Evolutionary conservation across 2,329 filamentous ascomycete genomes (phyloP), one percentile per base, ranked within the genome.

Genomic region (Camillea tinctor): DNA sequence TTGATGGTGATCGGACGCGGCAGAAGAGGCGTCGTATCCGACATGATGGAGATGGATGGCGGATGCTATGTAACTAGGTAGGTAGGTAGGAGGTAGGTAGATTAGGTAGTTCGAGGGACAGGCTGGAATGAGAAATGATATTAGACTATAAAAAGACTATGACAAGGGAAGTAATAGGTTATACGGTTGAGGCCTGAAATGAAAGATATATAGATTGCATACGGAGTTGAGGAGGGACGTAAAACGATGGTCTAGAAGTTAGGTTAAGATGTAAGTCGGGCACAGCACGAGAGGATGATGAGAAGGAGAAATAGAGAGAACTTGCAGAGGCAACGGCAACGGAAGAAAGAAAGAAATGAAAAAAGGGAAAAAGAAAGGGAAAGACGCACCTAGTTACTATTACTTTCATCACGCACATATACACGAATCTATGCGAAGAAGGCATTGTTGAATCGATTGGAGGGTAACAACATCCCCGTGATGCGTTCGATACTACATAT

Each of bases 11-110:
- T 58, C 53, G 60, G 61, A 50, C 63, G 66, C 17, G 68, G 65
- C 13, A 73, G 67, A 24, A 74, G 67, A 56, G 71, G 72, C 30
- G 67, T 68, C 23, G 68, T 65, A 19, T 71, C 69, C 17, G 69
- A 62, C 69, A 72, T 72, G 52, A n/a, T 51, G 54, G 50, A 44
- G 23, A 58, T 49, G 20, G 21, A 30, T 26, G 17, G n/a, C 26
- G 54, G 51, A 15, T 56, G 24, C n/a, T 61, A 20, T 44, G 15
- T 24, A 53, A 52, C 13, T 56, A 54, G 17, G 11, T 24, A 53
- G 54, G 17, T 56, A 54, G 17, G 48, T 50, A 50, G 2, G 48
- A 3, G n/a, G n/a, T n/a, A n/a, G n/a, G n/a, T n/a, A n/a, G n/a
- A n/a, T 21, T 22, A 53, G 54, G 17, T 56, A 54, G n/a, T 40